Percentiles rank a stretch among this genome's conserved stretches.
These are phyloP conservation scores for Colletotrichum siamense DNA, from an alignment of 2,329 filamentous ascomycete species.

Conservation along the genomic window DNA sequence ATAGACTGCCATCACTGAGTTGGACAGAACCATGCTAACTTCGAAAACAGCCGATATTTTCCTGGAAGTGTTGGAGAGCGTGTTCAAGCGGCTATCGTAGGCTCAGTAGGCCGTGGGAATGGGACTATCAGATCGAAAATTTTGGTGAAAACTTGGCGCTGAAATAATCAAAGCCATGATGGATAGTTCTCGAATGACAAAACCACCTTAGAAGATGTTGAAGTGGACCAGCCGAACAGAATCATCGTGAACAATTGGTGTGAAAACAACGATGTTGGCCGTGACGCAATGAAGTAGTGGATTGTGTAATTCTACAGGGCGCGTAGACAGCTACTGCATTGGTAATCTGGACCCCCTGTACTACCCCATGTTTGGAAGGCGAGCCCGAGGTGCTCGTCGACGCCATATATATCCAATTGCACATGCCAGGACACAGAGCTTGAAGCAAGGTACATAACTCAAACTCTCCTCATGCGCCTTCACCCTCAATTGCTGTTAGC, in stretches of 20 bases:
- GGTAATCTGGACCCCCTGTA: neutral
- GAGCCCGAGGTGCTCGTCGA: neutral
- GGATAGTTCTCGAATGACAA: neutral
- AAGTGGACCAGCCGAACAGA: neutral
- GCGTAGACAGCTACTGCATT: neutral
- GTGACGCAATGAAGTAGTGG: neutral
- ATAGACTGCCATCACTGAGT: slow-evolving; percentile 42
- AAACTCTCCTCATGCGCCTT: neutral
- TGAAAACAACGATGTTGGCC: neutral
- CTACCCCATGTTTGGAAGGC: neutral
- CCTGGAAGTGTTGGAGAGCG: neutral
- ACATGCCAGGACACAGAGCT: neutral
- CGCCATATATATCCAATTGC: neutral
- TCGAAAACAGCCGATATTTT: neutral
- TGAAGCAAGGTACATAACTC: neutral
- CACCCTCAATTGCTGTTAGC: neutral
- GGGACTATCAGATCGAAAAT: neutral
- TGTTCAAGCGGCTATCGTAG: neutral
- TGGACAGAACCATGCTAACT: neutral
- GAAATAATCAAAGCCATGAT: neutral
- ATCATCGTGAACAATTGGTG: neutral
- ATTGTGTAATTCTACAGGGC: neutral
- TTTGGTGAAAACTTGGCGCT: neutral
- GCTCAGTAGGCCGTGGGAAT: neutral
- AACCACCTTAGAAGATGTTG: too few relatives aligned